Percentiles rank a stretch among this genome's conserved stretches.
Evolutionary conservation across 495 filamentous ascomycete genomes (phyloP).

Genomic region (Stereocaulon alpinum): DNA sequence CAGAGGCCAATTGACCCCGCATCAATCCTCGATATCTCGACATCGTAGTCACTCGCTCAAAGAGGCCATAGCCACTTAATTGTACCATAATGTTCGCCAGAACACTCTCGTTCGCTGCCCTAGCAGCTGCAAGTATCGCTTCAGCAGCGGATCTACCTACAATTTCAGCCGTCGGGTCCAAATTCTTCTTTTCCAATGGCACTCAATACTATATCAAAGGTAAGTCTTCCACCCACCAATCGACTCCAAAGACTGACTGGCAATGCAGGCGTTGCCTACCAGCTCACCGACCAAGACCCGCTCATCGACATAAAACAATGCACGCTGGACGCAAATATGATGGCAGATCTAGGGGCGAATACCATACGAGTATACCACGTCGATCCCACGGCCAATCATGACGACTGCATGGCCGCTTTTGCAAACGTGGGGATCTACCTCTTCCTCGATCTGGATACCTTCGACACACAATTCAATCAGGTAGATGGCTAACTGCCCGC

Average conservation of each 20-base stretch:
- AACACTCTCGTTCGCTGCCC: conserved; percentile 4
- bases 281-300: conserved; percentile 59
- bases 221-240: conserved; percentile 24
- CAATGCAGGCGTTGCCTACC: conserved; percentile 56
- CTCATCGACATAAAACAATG: conserved; percentile 69
- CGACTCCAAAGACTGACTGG: conserved; percentile 16
- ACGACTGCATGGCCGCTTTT: conserved; percentile 60
- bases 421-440: conserved; percentile 67
- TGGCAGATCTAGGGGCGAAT: conserved; percentile 74
- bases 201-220: conserved; percentile 77
- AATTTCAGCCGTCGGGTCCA: conserved; percentile 64
- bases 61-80: background rate
- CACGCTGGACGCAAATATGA: conserved; percentile 61
- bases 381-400: conserved; percentile 56
- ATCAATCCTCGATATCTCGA: background rate
- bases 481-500: conserved; percentile 31
- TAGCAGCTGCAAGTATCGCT: conserved; percentile 4
- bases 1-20: background rate
- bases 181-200: conserved; percentile 72
- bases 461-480: conserved; percentile 65
- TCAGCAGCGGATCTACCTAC: conserved; percentile 31
- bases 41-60: background rate
- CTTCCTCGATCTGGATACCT: conserved; percentile 77
- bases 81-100: conserved; percentile 9
- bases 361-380: conserved; percentile 87